Conservation (phyloP, 2,329 filamentous ascomycete species). For the Sporothrix protearum region DNA sequence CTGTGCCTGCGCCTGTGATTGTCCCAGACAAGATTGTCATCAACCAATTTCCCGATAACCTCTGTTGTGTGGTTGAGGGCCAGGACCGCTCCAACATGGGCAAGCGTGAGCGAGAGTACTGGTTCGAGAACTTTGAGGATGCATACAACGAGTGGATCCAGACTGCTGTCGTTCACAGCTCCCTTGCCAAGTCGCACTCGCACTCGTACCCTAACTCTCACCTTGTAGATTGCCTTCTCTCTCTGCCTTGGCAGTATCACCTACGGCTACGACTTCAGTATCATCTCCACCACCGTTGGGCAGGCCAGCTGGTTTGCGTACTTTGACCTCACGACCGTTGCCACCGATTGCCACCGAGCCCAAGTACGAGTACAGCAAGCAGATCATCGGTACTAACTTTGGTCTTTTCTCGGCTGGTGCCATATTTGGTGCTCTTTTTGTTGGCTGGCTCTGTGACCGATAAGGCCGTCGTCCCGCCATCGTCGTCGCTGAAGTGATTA, state of each 20-base stretch:
- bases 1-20: neutral
- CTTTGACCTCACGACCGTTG: constrained; percentile 8
- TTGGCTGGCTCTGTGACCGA: constrained; percentile 11
- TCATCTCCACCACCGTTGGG: constrained; percentile 19
- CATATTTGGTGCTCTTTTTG: constrained; percentile 20
- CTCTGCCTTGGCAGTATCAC: constrained; percentile 14
- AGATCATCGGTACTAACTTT: constrained; percentile 16
- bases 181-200: neutral
- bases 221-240: constrained; percentile 1
- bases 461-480: constrained; percentile 17
- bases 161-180: neutral
- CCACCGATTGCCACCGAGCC: neutral
- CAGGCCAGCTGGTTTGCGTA: constrained; percentile 19
- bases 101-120: neutral
- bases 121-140: neutral
- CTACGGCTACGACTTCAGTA: constrained; percentile 19
- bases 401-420: constrained; percentile 18
- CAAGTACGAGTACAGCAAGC: constrained; percentile 1
- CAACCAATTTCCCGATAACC: neutral
- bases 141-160: neutral
- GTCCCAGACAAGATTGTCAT: neutral
- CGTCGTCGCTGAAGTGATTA: neutral
- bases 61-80: neutral
- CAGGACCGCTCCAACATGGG: neutral
- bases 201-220: neutral